Evolutionary conservation across 1,139 yeast species (phyloP), one percentile per base, ranked within the genome.

Genomic region (Pichia sp.): DNA sequence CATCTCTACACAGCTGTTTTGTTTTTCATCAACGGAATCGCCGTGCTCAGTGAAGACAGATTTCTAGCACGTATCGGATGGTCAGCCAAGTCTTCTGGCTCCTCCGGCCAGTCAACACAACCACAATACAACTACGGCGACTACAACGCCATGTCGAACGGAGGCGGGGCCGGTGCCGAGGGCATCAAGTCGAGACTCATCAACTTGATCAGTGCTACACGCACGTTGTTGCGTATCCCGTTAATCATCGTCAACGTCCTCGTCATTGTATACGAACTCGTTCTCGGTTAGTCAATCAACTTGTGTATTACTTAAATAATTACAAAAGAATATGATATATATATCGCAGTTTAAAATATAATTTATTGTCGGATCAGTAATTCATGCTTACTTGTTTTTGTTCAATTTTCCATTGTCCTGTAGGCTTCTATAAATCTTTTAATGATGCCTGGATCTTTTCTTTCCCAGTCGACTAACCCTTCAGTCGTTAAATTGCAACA

Each of bases 31-130:
- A 88, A 88, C 63, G 81, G 93, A 1, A 77, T 87, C 27, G 95
- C 96, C 1, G 85, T 88, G 38, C 72, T 88, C 42, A 84, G 86
- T 58, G 96, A 88, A 60, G 95, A 88, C 63, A 71, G 96, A 51
- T 88, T 88, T 61, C 71, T 88, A 47, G 83, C 84, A 55, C 70
- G 96, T 64, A 81, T 77, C 45, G 82, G 82, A 15, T 70, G 79
- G 63, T 41, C 56, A 11, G 22, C 55, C 3, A 39, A 40, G 11
- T 17, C 43, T 6, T 43, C 37, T 24, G 10, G 27, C 10, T 24
- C 27, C 7, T 24, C 27, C 27, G 10, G 10, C 27, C n/a, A n/a
- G n/a, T n/a, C n/a, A n/a, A 24, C 10, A 24, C 53, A 54, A 28
- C 22, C 14, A 4, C 52, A 53, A 39, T 61, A 64, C 22, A 52